These are phyloP conservation scores for Aaosphaeria pasadenensis DNA, from an alignment of 2,329 filamentous ascomycete species.

Conservation along the genomic window DNA sequence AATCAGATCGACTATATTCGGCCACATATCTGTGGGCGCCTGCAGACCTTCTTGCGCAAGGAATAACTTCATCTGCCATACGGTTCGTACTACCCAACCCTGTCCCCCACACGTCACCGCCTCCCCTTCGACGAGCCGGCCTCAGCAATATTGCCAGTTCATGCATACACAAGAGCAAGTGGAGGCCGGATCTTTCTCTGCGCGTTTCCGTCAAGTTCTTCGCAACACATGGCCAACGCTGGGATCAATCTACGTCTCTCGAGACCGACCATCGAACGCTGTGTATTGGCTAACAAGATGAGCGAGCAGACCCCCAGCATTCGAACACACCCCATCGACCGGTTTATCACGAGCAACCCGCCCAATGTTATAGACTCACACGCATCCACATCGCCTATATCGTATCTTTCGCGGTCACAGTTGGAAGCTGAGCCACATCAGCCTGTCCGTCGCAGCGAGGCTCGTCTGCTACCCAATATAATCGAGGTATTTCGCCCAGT, in stretches of 20 bases:
- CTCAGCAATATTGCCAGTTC: no score
- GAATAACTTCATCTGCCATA: constrained; percentile 17
- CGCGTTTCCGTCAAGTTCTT: no score
- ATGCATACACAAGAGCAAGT: no score
- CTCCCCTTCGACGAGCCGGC: no score
- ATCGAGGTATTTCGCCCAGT: constrained; percentile 25
- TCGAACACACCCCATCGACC: constrained; percentile 12
- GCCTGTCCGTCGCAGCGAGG: constrained; percentile 12
- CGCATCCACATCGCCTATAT: constrained; percentile 1
- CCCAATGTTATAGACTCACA: constrained; percentile 24
- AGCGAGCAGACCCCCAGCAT: constrained; percentile 21
- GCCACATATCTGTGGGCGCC: constrained; percentile 26
- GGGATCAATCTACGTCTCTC: not conserved
- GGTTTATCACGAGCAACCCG: constrained; percentile 10
- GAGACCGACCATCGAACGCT: constrained; percentile 4
- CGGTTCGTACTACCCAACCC: constrained; percentile 33
- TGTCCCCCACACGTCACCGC: constrained; percentile 5
- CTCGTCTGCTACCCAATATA: constrained; percentile 12
- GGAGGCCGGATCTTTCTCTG: no score
- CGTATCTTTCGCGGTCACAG: constrained; percentile 14
- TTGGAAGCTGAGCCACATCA: constrained; percentile 7
- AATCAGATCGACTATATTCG: constrained; percentile 1
- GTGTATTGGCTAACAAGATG: constrained; percentile 30
- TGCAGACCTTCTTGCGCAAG: constrained; percentile 26
- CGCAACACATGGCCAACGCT: no score